A percentile compares a stretch with the other conserved stretches of the same genome.
These are phyloP conservation scores for Smithsoniella earleae DNA, from an alignment of 163 green algal species.

Conservation along the genomic window DNA sequence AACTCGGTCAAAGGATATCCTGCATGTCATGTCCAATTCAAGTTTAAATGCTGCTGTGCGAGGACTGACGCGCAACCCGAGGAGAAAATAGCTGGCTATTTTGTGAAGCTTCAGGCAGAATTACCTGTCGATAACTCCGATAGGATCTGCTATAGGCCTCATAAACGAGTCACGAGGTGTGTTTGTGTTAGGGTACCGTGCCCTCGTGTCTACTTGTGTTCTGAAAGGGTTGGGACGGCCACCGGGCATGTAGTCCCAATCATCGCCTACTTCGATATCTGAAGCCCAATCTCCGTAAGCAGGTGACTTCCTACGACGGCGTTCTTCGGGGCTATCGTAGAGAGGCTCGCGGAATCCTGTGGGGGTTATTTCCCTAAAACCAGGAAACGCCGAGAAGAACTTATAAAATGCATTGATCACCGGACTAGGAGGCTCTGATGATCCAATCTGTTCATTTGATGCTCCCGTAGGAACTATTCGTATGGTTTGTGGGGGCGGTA, in stretches of 20 bases:
- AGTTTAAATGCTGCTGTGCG: too few relatives aligned
- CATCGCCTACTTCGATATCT: slow-evolving; percentile 8
- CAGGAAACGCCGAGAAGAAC: neutral
- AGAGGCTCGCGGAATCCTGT: neutral
- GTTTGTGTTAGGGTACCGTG: slow-evolving; percentile 24
- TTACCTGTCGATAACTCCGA: slow-evolving; percentile 3
- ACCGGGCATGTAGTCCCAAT: slow-evolving; percentile 26
- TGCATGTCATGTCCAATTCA: too few relatives aligned
- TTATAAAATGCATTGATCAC: neutral
- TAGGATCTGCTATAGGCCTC: slow-evolving; percentile 22
- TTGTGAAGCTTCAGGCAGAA: too few relatives aligned
- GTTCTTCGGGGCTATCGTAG: neutral
- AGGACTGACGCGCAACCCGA: too few relatives aligned
- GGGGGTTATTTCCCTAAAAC: slow-evolving; percentile 6
- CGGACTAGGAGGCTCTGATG: neutral
- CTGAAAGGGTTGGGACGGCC: neutral
- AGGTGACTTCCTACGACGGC: neutral
- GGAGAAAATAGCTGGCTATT: too few relatives aligned
- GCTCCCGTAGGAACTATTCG: neutral
- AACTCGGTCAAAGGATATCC: slow-evolving; percentile 13
- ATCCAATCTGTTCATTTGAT: neutral
- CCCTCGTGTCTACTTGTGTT: neutral
- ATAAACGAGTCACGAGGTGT: slow-evolving; percentile 25
- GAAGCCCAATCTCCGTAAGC: slow-evolving; percentile 17
- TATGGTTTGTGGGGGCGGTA: neutral